Conservation (phyloP, 176 grass and related monocot species). For the Cymbopogon citratus region DNA sequence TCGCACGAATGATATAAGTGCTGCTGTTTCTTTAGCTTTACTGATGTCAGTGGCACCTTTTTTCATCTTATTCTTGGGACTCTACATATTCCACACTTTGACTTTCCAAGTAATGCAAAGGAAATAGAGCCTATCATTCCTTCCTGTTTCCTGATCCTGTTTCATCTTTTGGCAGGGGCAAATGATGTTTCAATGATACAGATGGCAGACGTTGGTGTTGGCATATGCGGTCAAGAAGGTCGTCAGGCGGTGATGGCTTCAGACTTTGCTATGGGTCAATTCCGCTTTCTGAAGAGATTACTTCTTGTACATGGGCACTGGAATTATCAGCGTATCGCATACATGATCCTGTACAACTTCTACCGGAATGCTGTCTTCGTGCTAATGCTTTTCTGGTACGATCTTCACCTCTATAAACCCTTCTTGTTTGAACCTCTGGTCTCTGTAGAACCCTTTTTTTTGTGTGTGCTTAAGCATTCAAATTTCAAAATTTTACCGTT, state of each 20-base stretch:
- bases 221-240: conserved; percentile 99
- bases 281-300: conserved; percentile 94
- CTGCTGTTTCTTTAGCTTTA: not conserved
- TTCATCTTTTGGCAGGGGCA: conserved; percentile 57
- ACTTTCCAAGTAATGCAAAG: not conserved
- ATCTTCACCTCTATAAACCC: not conserved
- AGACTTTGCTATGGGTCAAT: conserved; percentile 99
- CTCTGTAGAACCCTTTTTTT: not conserved
- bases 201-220: conserved; percentile 98
- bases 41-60: not conserved
- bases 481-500: not conserved
- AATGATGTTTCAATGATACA: conserved; percentile 99
- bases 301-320: conserved; percentile 99
- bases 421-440: conserved; percentile 1
- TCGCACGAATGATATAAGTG: not conserved
- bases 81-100: not conserved
- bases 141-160: conserved; percentile 6
- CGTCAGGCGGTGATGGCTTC: conserved; percentile 99
- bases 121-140: not conserved
- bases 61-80: not conserved
- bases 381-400: conserved; percentile 97
- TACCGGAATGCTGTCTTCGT: conserved; percentile 98
- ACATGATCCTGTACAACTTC: conserved; percentile 99
- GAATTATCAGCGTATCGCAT: conserved; percentile 98
- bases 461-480: conserved; percentile 4